A percentile compares a stretch with the other conserved stretches of the same genome.
phyloP scores from a whole-genome alignment of 2,329 filamentous ascomycete genomes.

The Exophiala bonariae region DNA sequence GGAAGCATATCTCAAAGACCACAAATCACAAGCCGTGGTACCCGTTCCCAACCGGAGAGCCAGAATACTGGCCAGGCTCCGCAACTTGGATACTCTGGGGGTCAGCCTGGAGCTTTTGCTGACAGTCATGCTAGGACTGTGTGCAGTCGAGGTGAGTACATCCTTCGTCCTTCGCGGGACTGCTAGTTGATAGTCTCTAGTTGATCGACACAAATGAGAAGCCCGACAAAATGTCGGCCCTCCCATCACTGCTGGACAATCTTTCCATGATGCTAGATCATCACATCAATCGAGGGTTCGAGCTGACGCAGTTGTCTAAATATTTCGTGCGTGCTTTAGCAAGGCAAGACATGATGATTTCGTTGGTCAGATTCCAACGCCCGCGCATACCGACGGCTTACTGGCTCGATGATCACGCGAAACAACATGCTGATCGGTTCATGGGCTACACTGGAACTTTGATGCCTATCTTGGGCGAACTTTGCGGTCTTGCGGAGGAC shows the following conservation, averaged over 20 bases:
- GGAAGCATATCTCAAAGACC: constrained; percentile 29
- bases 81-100: constrained; percentile 25
- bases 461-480: constrained; percentile 33
- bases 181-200: constrained; percentile 15
- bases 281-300: constrained; percentile 24
- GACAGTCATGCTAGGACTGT: constrained; percentile 31
- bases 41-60: constrained; percentile 31
- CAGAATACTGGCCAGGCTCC: constrained; percentile 31
- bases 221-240: constrained; percentile 26
- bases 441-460: constrained; percentile 34
- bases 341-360: constrained; percentile 34
- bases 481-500: constrained; percentile 32
- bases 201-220: constrained; percentile 28
- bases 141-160: constrained; percentile 32
- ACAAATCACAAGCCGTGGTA: constrained; percentile 15
- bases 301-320: constrained; percentile 31
- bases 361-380: constrained; percentile 28
- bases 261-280: constrained; percentile 25
- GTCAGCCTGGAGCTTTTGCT: constrained; percentile 32
- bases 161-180: not conserved
- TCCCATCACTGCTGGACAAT: constrained; percentile 21
- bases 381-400: constrained; percentile 27
- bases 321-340: constrained; percentile 36
- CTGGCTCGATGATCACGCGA: constrained; percentile 31
- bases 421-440: constrained; percentile 31